Evolutionary conservation across 225 moss, liverwort and hornwort genomes (phyloP), one percentile per base, ranked within the genome.

Genomic region (Rhytidiadelphus loreus): DNA sequence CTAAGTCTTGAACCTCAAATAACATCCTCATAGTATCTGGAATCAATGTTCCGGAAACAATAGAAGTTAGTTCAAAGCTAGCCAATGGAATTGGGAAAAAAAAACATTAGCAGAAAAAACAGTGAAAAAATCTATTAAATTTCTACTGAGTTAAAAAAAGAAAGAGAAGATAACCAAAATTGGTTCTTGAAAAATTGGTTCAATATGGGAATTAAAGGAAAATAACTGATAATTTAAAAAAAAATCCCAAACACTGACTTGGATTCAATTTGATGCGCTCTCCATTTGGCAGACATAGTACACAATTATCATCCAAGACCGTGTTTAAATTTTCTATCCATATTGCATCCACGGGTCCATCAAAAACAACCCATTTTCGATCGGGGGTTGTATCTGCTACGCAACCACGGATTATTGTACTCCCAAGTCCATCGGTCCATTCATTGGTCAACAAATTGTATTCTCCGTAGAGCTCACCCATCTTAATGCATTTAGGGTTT

Each of bases 321-420:
- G 96, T 98, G 43, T 98, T 98, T 65, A 98, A 93, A 72, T 95
- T 98, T 80, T 98, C 98, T 59, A 98, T 98, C 98, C 98, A 98
- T 46, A 98, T 98, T 2, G 98, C 98, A 88, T 98, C 98, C 10
- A 98, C 98, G 0, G 98, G 98, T 23, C 98, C 98, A 83, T 98
- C 98, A 72, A 98, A 98, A 22, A 98, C 96, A 19, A 98, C 95
- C 98, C 98, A 98, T 81, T 98, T 98, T 32, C 86, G 94, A 77
- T 98, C 91, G 0, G 30, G 84, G 3, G 95, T 95, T 55, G 96
- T 91, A 60, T 98, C 95, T 10, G 95, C 96, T 5, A 96, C 96
- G 59, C 96, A 96, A 33, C 92, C 90, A 19, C 98, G 90, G 5
- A 98, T 98, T 9, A 98, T 96, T 1, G 92, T 96, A 74, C 96